phyloP scores from a whole-genome alignment of 164 flowering plant species.

The Saururus chinensis region DNA sequence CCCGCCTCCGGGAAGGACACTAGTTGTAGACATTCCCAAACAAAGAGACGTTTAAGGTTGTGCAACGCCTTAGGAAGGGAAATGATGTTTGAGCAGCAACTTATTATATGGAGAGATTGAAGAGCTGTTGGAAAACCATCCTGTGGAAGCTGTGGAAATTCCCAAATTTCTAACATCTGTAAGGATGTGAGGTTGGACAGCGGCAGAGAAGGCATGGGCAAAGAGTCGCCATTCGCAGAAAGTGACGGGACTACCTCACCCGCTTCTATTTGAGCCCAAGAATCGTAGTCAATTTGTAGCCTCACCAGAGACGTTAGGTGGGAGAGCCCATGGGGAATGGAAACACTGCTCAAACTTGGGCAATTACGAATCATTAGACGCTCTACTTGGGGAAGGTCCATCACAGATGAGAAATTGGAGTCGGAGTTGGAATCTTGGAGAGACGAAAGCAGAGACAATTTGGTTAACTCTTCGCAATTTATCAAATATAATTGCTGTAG shows the following conservation, averaged over 20 bases:
- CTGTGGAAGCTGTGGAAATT: conserved; percentile 1
- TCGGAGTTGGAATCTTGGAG: not conserved
- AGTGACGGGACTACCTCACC: no score
- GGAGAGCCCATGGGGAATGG: not conserved
- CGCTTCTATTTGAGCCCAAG: no score
- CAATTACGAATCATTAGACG: not conserved
- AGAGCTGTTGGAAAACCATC: conserved; percentile 3
- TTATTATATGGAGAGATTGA: conserved; percentile 2
- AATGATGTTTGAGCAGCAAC: not conserved
- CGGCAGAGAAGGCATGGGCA: not conserved
- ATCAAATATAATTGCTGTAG: conserved; percentile 5
- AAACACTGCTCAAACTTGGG: not conserved
- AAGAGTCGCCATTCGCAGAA: not conserved
- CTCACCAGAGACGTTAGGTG: not conserved
- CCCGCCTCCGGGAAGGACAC: not conserved
- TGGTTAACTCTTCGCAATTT: not conserved
- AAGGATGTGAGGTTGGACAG: conserved; percentile 12
- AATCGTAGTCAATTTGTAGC: no score
- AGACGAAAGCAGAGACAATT: not conserved
- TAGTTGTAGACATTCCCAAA: not conserved
- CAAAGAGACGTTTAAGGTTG: not conserved
- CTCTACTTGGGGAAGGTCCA: not conserved
- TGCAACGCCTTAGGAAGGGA: conserved; percentile 4
- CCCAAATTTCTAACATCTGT: not conserved
- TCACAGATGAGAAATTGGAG: not conserved